Conservation (phyloP, 1,139 yeast species). For the Lodderomyces beijingensis region DNA sequence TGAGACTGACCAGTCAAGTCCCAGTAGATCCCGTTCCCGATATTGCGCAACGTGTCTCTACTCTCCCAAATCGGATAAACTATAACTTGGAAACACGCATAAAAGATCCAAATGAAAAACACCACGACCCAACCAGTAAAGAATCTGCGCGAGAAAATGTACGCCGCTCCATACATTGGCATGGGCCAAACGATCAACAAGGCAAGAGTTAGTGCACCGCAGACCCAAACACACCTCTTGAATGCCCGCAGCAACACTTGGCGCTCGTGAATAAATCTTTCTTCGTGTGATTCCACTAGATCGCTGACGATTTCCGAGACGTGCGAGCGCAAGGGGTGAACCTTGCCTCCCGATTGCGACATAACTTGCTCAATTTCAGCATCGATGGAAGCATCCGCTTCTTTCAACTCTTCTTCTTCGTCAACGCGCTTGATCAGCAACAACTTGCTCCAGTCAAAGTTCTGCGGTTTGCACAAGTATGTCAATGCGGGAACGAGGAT, state of each 20-base stretch:
- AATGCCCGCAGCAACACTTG: conserved; percentile 46
- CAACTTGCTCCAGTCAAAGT: conserved; percentile 68
- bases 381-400: conserved; percentile 21
- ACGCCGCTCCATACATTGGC: conserved; percentile 80
- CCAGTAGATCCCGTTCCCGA: conserved; percentile 78
- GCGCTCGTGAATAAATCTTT: conserved; percentile 40
- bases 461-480: conserved; percentile 58
- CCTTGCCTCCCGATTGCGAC: too few relatives aligned
- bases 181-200: conserved; percentile 76
- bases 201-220: conserved; percentile 53
- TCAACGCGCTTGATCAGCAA: conserved; percentile 56
- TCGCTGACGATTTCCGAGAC: conserved; percentile 40
- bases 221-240: conserved; percentile 51
- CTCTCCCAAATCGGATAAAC: conserved; percentile 68
- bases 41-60: conserved; percentile 54
- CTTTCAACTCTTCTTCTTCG: conserved; percentile 58
- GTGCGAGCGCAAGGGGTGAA: conserved; percentile 37
- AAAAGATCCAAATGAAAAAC: conserved; percentile 67
- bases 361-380: conserved; percentile 33
- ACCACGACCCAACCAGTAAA: conserved; percentile 84
- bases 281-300: conserved; percentile 23
- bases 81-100: conserved; percentile 52
- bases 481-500: conserved; percentile 67
- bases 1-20: conserved; percentile 70
- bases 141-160: conserved; percentile 64